Percentiles rank a stretch among this genome's conserved stretches.
phyloP scores from a whole-genome alignment of 1,284 basidiomycete genomes.

The Gomphus bonarii region DNA sequence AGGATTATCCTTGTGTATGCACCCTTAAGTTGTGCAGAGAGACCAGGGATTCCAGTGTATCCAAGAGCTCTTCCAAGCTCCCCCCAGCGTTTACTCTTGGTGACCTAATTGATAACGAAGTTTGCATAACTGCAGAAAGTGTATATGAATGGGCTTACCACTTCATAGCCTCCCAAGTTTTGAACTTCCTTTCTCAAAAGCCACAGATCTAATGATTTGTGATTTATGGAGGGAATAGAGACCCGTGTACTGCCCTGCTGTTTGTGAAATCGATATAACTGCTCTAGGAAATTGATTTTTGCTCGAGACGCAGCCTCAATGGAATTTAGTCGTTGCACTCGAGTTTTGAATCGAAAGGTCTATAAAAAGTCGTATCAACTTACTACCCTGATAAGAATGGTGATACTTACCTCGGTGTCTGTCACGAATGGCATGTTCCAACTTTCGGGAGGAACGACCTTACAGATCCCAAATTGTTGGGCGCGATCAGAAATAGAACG shows the following conservation, averaged over 20 bases:
- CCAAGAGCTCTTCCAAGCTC: conserved; percentile 76
- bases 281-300: conserved; percentile 95
- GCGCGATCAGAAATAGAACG: conserved; percentile 72
- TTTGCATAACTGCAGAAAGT: neutral
- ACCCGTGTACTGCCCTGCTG: conserved; percentile 84
- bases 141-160: conserved; percentile 37
- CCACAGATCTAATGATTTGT: conserved; percentile 90
- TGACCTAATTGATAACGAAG: conserved; percentile 40
- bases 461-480: conserved; percentile 83
- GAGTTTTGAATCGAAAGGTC: conserved; percentile 91
- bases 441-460: conserved; percentile 86
- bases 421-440: conserved; percentile 98
- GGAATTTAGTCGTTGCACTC: conserved; percentile 90
- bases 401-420: conserved; percentile 68
- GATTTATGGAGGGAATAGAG: conserved; percentile 86
- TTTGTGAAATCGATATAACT: conserved; percentile 87
- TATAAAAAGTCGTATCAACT: conserved; percentile 24
- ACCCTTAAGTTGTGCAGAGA: conserved; percentile 81
- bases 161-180: conserved; percentile 78
- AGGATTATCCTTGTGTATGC: conserved; percentile 87
- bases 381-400: conserved; percentile 3
- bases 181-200: conserved; percentile 86
- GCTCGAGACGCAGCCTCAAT: conserved; percentile 96
- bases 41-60: conserved; percentile 70
- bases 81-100: conserved; percentile 74